Base-by-base conservation (phyloP, 306 rosid genomes). In the Spatholobus suberectus region DNA sequence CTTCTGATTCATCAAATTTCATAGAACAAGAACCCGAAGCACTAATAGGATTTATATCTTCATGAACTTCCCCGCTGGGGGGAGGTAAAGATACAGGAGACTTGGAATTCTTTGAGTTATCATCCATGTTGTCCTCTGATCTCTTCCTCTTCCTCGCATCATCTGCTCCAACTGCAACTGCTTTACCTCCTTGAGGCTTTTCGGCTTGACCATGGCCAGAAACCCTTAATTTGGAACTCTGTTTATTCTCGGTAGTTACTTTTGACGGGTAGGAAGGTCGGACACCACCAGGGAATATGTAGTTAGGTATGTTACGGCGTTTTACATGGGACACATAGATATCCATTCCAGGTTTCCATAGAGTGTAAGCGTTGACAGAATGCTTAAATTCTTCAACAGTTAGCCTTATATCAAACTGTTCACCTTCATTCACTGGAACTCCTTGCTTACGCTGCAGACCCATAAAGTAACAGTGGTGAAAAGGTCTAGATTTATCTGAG, bases 381-480 rank as follows among this genome's bases (percentile, higher is more conserved):
- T 79, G 79, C 89, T 94, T 96, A 77, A 94, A 96, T 21, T 94
- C 95, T 0, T 92, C 92, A 21, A 96, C 97, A 43, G 97, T 91
- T 77, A 37, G 18, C 84, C 97, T 92, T 66, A 96, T 91, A 86
- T 96, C 99, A 85, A 92, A 92, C 17, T 89, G 95, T 73, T 83
- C 95, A 23, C 93, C 92, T 77, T 90, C 96, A 27, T 77, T 89
- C 37, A 85, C 95, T 3, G 89, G 89, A 83, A 86, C 90, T 78
- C 94, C 98, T 86, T 90, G 98, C 80, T 92, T 92, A 74, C 97
- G 91, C 76, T 92, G 97, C 85, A 96, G 88, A 80, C 98, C 99
- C 99, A 94, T 94, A 71, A 96, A 96, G 92, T 85, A 96, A 85
- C 95, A 87, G 83, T 87, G 82, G 80, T 91, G 94, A 78, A 90